Base-by-base conservation (phyloP, 768 basidiomycete genomes). In the Coprinopsis cinerea region DNA sequence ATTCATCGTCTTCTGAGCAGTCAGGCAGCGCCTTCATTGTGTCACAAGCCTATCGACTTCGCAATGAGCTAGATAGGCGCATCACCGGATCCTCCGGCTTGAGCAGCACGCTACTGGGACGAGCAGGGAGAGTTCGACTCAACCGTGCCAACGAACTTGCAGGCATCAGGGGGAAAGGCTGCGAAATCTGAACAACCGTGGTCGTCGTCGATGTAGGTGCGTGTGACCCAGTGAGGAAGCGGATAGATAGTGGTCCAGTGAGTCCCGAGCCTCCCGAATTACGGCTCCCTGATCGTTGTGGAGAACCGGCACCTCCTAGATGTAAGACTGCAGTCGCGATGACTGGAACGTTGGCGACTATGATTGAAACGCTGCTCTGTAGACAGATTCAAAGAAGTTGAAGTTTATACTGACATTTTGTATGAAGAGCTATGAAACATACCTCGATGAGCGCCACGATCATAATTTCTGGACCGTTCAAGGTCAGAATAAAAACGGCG, bases 381-480 rank as follows among this genome's bases (percentile, higher is more conserved):
- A 18, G 4, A 20, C n/a, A n/a, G n/a, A 14, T 3, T 32, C 42
- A 18, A 49, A 30, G 22, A 32, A 32, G 2, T 13, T 25, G 7
- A 18, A 32, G 13, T 26, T 10, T 17, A 24, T 25, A 26, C 15
- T 27, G 22, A 25, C 23, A 17, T 15, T 14, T 28, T 40, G 9
- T 4, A 10, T 20, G 15, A 24, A n/a, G 32, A 9, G 48, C 18
- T 15, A 30, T 13, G 27, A 30, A 28, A 53, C 59, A 47, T 27
- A 71, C 72, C 69, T 79, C 78, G 17, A 76, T 63, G 7, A 75
- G 51, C 3, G 71, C 75, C 0, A 71, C 62, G 25, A 73, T 64
- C 6, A 71, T 49, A 22, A 68, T 64, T 39, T 60, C 55, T 6
- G 53, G 53, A 2, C 63, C 64, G 18, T 63, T 62, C 9, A 55